Evolutionary conservation across 2,329 filamentous ascomycete genomes (phyloP), one percentile per base, ranked within the genome.

Genomic region (Colletotrichum orbiculare): DNA sequence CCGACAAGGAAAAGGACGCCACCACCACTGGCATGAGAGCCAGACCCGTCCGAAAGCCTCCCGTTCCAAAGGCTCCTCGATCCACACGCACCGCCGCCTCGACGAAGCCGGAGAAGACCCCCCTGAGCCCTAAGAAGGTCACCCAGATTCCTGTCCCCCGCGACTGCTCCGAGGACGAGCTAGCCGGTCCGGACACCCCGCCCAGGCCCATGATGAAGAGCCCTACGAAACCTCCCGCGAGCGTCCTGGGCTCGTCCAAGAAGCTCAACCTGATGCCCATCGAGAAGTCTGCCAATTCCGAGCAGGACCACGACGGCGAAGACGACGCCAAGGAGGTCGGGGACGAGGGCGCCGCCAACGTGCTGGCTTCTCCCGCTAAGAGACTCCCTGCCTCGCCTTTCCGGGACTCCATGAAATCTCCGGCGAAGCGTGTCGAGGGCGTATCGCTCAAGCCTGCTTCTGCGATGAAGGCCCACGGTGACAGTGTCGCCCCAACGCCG

Each of bases 111-210:
- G 74, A 76, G 45, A 82, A 82, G 68, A 82, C 81, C 60, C 87
- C 87, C 39, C 78, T 90, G 57, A 89, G 87, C 76, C 87, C 87
- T 77, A 89, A 86, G 80, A 90, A 90, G 81, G 82, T 86, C 69
- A 86, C 85, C 45, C 85, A 89, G 77, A 78, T 89, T 69, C 78
- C 81, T 54, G 69, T 79, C 66, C 79, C 72, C 71, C 75, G 77
- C 68, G 84, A 85, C 55, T 79, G 80, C 37, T 88, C 87, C 37
- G 87, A 89, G 54, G 87, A 90, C 71, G 87, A 89, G 73, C 82
- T 89, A 41, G 83, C 83, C 35, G 81, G 78, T 9, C 79, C 77
- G 46, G 83, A 85, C 65, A 80, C 80, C 2, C 83, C 83, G 6
- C 77, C 85, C 48, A 83, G 82, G 71, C 79, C 83, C 1, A 75